Evolutionary conservation across 495 filamentous ascomycete genomes (phyloP).

Genomic region (Penicillium malachiteum): DNA sequence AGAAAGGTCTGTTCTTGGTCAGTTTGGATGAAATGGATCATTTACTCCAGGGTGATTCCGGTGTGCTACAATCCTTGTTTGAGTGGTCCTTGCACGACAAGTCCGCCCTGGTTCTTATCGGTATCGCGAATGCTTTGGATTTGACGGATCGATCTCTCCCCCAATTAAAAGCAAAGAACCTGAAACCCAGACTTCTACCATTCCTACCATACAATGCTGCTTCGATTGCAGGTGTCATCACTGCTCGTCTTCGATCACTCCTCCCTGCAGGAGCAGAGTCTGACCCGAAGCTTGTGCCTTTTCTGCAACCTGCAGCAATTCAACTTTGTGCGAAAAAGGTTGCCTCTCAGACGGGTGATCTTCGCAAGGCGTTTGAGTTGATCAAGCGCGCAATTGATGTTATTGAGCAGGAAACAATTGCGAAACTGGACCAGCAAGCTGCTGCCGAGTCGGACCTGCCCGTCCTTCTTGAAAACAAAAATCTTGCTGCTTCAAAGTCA

Average conservation of each 20-base stretch:
- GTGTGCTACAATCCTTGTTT: conserved; percentile 85
- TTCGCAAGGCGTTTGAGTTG: conserved; percentile 94
- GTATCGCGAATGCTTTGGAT: conserved; percentile 96
- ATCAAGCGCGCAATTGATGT: conserved; percentile 86
- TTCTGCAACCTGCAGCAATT: conserved; percentile 89
- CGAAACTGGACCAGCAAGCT: conserved; percentile 39
- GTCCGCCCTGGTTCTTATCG: conserved; percentile 79
- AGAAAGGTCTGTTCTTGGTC: conserved; percentile 64
- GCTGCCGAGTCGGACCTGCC: conserved; percentile 42
- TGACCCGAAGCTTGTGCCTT: conserved; percentile 67
- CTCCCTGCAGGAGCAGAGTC: conserved; percentile 48
- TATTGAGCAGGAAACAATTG: conserved; percentile 75
- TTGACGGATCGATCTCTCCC: conserved; percentile 94
- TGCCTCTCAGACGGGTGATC: conserved; percentile 85
- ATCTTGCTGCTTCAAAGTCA: conserved; percentile 55
- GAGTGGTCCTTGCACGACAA: conserved; percentile 82
- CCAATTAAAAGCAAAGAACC: conserved; percentile 84
- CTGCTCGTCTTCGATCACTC: conserved; percentile 73
- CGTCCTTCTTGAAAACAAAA: conserved; percentile 66
- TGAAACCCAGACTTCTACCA: conserved; percentile 85
- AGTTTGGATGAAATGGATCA: conserved; percentile 95
- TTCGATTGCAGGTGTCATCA: conserved; percentile 88
- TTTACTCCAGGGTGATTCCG: conserved; percentile 79
- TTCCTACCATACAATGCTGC: conserved; percentile 88
- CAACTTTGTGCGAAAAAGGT: conserved; percentile 93